Percentiles rank a stretch among this genome's conserved stretches.
Conservation (phyloP, 2,329 filamentous ascomycete species). For the Aspergillus pseudoterreus region DNA sequence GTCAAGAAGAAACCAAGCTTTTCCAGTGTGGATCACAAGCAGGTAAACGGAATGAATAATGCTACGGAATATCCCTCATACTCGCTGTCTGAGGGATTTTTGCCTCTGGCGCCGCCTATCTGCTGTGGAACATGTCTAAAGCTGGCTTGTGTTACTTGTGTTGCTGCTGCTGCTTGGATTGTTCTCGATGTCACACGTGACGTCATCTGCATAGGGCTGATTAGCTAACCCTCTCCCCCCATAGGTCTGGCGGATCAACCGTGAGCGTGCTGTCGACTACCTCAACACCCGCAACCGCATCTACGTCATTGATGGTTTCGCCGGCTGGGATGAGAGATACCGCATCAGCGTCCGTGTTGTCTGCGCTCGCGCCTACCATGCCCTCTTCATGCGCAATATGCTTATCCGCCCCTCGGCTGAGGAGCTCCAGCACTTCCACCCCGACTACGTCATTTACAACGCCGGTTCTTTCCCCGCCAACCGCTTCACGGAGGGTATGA, state of each 20-base stretch:
- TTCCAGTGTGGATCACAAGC: conserved; percentile 2
- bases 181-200: conserved; percentile 19
- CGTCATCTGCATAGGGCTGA: conserved; percentile 22
- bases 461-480: conserved; percentile 98
- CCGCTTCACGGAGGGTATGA: conserved; percentile 97
- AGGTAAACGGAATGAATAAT: background rate
- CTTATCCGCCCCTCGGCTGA: conserved; percentile 88
- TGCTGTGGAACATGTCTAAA: conserved; percentile 8
- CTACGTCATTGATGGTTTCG: conserved; percentile 96
- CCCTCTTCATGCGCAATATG: conserved; percentile 99
- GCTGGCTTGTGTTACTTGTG: conserved; percentile 12
- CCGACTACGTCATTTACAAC: conserved; percentile 99
- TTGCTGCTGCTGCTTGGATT: background rate
- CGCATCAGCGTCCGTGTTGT: conserved; percentile 95
- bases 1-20: conserved; percentile 13
- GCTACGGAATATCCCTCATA: conserved; percentile 13
- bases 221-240: conserved; percentile 15
- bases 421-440: conserved; percentile 96
- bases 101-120: background rate
- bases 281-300: conserved; percentile 98
- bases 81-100: conserved; percentile 15
- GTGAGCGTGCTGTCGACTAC: conserved; percentile 97
- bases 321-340: conserved; percentile 98
- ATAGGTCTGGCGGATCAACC: conserved; percentile 99
- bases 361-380: conserved; percentile 98